Conservation (phyloP, 2,329 filamentous ascomycete species). For the Penicillium sp. region DNA sequence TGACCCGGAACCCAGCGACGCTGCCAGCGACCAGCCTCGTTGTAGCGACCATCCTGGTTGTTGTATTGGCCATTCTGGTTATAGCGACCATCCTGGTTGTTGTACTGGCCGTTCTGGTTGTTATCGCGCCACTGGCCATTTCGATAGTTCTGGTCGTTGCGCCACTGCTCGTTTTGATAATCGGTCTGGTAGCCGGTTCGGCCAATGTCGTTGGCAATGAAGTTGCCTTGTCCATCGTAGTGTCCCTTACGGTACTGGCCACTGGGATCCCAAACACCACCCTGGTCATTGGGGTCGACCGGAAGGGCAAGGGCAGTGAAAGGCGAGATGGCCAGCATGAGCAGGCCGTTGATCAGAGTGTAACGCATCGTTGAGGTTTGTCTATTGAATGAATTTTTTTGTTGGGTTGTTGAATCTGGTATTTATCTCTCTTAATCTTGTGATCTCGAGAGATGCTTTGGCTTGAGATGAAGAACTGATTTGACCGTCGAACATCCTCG, state of each 20-base stretch:
- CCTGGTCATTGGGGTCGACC: constrained; percentile 24
- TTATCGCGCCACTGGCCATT: constrained; percentile 11
- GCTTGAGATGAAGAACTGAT: constrained; percentile 17
- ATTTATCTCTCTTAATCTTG: not conserved
- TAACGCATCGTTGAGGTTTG: constrained; percentile 22
- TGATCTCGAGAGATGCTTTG: constrained; percentile 10
- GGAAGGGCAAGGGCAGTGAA: constrained; percentile 24
- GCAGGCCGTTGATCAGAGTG: constrained; percentile 23
- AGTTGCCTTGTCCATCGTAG: constrained; percentile 22
- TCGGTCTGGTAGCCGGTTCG: constrained; percentile 5
- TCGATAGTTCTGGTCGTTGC: not conserved
- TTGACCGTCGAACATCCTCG: not conserved
- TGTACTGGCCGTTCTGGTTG: constrained; percentile 9
- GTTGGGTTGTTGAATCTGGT: not conserved
- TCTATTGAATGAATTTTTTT: not conserved
- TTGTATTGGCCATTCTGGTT: constrained; percentile 17
- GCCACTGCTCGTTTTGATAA: constrained; percentile 10
- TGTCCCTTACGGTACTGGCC: constrained; percentile 27
- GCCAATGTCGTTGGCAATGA: constrained; percentile 19
- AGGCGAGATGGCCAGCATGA: constrained; percentile 27
- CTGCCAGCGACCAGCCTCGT: constrained; percentile 11
- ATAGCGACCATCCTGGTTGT: constrained; percentile 11
- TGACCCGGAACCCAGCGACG: constrained; percentile 11
- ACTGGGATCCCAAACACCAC: constrained; percentile 25
- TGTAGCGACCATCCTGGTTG: constrained; percentile 16